A percentile compares a stretch with the other conserved stretches of the same genome.
These are phyloP conservation scores for Fraxinus ornus DNA, from an alignment of 305 asterid genomes.

Conservation along the genomic window DNA sequence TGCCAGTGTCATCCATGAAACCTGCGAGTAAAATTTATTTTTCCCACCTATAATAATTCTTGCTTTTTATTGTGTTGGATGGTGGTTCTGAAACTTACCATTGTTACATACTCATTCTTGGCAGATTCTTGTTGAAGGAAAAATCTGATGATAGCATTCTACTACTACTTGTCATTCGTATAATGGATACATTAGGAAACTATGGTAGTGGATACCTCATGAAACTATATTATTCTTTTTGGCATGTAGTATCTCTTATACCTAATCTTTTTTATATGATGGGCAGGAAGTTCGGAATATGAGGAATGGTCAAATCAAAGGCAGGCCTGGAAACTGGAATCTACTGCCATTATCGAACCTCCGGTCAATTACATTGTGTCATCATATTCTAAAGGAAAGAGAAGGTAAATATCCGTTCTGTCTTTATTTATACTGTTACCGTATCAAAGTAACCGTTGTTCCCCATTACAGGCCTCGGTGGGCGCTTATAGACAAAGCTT, in stretches of 20 bases:
- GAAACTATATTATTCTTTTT: slow-evolving; percentile 21
- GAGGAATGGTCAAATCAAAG: slow-evolving; percentile 96
- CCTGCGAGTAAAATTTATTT: slow-evolving; percentile 63
- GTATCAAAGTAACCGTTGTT: slow-evolving; percentile 23
- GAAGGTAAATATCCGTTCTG: slow-evolving; percentile 52
- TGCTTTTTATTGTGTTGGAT: slow-evolving; percentile 11
- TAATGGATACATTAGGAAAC: slow-evolving; percentile 91
- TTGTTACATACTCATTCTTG: slow-evolving; percentile 24
- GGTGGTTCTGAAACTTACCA: slow-evolving; percentile 30
- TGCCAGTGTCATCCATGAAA: slow-evolving; percentile 76
- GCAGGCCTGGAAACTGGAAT: slow-evolving; percentile 96
- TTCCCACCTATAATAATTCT: slow-evolving; percentile 18
- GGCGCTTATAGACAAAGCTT: slow-evolving; percentile 91
- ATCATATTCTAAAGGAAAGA: slow-evolving; percentile 89
- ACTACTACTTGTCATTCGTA: slow-evolving; percentile 78
- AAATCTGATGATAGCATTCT: slow-evolving; percentile 98
- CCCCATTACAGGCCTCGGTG: slow-evolving; percentile 76
- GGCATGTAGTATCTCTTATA: slow-evolving; percentile 9
- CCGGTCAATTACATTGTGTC: slow-evolving; percentile 78
- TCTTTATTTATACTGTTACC: slow-evolving; percentile 20
- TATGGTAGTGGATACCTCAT: slow-evolving; percentile 56
- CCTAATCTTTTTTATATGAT: slow-evolving; percentile 26
- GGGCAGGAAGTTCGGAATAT: slow-evolving; percentile 91
- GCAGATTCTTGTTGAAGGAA: slow-evolving; percentile 89
- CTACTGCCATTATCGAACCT: slow-evolving; percentile 90